These are phyloP conservation scores for Hanseniaspora jakobsenii DNA, from an alignment of 805 yeast genomes.

Conservation along the genomic window DNA sequence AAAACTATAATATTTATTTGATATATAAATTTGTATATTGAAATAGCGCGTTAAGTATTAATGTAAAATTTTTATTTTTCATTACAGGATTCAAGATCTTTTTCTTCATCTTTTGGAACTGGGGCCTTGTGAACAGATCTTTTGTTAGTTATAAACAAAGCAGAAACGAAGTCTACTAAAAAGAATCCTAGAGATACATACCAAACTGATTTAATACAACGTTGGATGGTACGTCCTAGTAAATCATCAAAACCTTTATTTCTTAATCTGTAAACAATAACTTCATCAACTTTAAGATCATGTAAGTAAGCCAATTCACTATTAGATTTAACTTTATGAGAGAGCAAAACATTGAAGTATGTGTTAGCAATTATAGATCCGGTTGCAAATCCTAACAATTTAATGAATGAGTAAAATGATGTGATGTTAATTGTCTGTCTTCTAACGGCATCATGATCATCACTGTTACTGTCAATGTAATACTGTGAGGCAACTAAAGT, in stretches of 20 bases:
- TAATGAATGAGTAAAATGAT: constrained; percentile 22
- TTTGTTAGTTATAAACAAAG: constrained; percentile 20
- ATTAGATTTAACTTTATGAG: constrained; percentile 16
- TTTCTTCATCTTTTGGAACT: neutral
- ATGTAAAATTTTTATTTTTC: neutral
- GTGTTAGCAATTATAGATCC: constrained; percentile 23
- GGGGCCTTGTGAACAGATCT: constrained; percentile 5
- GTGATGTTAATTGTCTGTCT: constrained; percentile 22
- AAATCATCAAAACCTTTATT: constrained; percentile 19
- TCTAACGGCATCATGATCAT: constrained; percentile 17
- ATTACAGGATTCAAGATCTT: neutral
- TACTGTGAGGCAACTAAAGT: constrained; percentile 26
- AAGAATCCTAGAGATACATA: constrained; percentile 21
- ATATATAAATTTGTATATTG: no score
- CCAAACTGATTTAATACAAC: constrained; percentile 20
- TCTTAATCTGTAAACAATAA: constrained; percentile 19
- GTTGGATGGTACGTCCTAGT: constrained; percentile 18
- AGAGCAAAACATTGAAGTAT: constrained; percentile 21
- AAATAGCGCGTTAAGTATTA: no score
- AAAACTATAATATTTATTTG: no score
- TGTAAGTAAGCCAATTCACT: constrained; percentile 9
- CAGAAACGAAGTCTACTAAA: constrained; percentile 18
- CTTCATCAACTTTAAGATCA: constrained; percentile 18
- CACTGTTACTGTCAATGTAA: constrained; percentile 18
- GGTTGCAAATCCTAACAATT: constrained; percentile 21